Base-by-base conservation (phyloP, 768 basidiomycete genomes). In the Cystobasidium onofrii region DNA sequence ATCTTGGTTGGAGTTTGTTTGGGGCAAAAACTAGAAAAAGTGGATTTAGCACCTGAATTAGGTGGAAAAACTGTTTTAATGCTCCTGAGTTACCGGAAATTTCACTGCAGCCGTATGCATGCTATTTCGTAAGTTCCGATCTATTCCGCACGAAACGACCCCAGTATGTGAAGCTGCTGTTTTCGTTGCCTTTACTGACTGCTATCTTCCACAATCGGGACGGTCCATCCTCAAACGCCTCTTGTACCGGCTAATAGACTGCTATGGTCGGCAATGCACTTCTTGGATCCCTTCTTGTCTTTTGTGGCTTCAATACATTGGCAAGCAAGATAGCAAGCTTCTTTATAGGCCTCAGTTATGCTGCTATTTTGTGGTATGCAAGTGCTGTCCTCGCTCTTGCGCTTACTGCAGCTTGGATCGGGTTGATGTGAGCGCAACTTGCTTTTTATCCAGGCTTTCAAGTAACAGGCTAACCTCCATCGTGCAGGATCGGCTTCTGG, bases 251-350 rank as follows among this genome's bases (percentile, higher is more conserved):
- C 34, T 3, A 9, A 15, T 29, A 41, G 63, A 43, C 63, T 13
- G 72, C 52, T 15, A 61, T 61, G 52, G 52, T 65, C 9, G 52
- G 39, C 10, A 69, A 46, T 18, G 64, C 64, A 6, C 29, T 73
- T 13, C 20, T 73, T 39, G 72, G 72, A 1, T 55, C 62, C 10
- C 27, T 60, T 6, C 61, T 73, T 1, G 55, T 65, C 20, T 64
- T 73, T 27, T 73, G 72, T 31, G 72, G 72, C 39, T 73, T 73
- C 63, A 73, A 73, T 73, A 73, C 72, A 1, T n/a, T 69, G 3
- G 72, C 72, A 3, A 66, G 64, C 64, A 73, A 73, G 61, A 64
- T 73, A 17, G 72, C 72, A 18, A 63, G 72, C 43, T 44, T 61
- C 50, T 60, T 64, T 41, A 54, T 67, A 18, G 65, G 65, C 18